Evolutionary conservation across 495 filamentous ascomycete species (phyloP).

Genomic region (Penicillium pulvis): DNA sequence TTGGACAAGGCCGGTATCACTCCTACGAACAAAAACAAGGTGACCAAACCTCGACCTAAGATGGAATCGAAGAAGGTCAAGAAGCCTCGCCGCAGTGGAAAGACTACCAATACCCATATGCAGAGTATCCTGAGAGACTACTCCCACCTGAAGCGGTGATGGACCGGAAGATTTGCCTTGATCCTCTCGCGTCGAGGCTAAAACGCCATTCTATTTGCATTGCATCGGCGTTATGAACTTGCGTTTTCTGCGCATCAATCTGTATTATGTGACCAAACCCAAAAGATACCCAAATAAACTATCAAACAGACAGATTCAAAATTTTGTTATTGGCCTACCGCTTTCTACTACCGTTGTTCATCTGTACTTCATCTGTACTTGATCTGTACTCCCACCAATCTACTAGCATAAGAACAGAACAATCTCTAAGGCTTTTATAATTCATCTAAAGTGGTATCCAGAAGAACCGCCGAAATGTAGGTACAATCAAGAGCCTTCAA

Average conservation of each 20-base stretch:
- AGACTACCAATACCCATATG: conserved; percentile 95
- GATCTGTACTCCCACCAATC: neutral
- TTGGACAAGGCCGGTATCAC: conserved; percentile 72
- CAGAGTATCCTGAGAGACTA: conserved; percentile 83
- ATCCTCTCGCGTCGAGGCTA: neutral
- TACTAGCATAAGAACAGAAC: neutral
- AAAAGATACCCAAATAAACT: conserved; percentile 36
- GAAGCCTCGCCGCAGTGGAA: conserved; percentile 71
- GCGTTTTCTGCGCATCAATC: neutral
- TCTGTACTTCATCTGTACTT: too few relatives aligned
- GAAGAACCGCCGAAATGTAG: conserved; percentile 18
- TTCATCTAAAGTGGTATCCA: conserved; percentile 28
- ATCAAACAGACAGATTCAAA: neutral
- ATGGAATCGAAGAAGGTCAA: conserved; percentile 61
- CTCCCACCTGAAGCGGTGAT: conserved; percentile 59
- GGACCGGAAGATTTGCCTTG: neutral
- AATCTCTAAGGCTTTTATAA: conserved; percentile 12
- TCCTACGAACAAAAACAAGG: conserved; percentile 73
- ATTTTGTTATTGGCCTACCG: neutral
- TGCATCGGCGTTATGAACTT: conserved; percentile 24
- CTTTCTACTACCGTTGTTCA: too few relatives aligned
- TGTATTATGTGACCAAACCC: conserved; percentile 21
- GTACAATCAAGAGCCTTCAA: conserved; percentile 23
- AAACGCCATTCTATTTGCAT: conserved; percentile 17
- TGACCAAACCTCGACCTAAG: conserved; percentile 59